phyloP scores from a whole-genome alignment of 257 asterid genomes.

The Salvia hispanica region DNA sequence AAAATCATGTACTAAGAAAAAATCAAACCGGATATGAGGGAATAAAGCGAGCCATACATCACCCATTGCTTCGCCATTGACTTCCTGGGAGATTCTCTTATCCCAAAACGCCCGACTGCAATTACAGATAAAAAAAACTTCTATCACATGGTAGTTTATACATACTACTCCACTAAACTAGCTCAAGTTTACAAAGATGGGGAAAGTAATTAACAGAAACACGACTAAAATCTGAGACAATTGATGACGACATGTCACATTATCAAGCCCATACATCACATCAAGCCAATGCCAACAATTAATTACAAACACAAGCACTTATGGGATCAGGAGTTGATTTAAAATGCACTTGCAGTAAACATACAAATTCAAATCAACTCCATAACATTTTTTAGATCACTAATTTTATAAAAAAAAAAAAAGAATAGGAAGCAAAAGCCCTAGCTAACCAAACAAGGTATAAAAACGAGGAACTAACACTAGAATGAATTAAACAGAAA shows the following conservation, averaged over 20 bases:
- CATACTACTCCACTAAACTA: background rate
- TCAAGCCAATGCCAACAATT: background rate
- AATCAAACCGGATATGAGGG: background rate
- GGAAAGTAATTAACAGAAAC: background rate
- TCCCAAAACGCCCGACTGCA: slow-evolving; percentile 51
- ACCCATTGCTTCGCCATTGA: slow-evolving; percentile 56
- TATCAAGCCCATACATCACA: background rate
- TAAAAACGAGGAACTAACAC: background rate
- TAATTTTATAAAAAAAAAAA: too few species aligned
- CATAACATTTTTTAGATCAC: too few species aligned
- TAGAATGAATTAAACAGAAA: background rate
- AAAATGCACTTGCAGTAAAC: background rate
- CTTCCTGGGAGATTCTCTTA: slow-evolving; percentile 64
- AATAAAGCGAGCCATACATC: slow-evolving; percentile 37
- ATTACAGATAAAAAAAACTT: background rate
- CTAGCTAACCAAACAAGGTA: too few species aligned
- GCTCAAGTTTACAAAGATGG: background rate
- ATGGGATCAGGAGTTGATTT: background rate
- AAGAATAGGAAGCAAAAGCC: background rate
- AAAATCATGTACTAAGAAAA: background rate
- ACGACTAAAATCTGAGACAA: background rate
- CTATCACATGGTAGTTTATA: background rate
- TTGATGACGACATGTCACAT: background rate
- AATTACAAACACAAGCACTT: background rate
- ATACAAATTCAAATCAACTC: too few species aligned